These are phyloP conservation scores for Coniochaeta sp. DNA, from an alignment of 2,329 filamentous ascomycete species.

Conservation along the genomic window DNA sequence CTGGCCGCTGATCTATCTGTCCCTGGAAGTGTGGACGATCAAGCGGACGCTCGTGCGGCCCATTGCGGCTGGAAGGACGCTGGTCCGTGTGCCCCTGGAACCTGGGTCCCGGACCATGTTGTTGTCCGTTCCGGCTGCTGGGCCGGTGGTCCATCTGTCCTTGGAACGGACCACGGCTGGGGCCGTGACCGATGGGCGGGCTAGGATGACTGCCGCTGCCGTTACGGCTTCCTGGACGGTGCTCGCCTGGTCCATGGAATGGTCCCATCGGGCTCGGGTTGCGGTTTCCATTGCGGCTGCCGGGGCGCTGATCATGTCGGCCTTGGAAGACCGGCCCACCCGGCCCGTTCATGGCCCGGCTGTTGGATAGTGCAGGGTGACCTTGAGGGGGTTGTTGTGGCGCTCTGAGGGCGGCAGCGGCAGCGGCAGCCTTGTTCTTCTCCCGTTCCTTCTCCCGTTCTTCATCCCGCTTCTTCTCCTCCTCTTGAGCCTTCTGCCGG, in stretches of 20 bases:
- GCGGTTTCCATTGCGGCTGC: not conserved
- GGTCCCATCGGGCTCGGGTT: not conserved
- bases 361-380: not conserved
- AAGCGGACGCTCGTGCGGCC: not conserved
- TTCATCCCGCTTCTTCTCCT: slow-evolving; percentile 13
- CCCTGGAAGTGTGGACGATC: not conserved
- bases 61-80: not conserved
- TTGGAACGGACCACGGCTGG: not conserved
- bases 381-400: not conserved
- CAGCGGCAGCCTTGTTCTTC: not conserved
- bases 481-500: slow-evolving; percentile 13
- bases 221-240: slow-evolving; percentile 1
- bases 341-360: not conserved
- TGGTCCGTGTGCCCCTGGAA: not conserved
- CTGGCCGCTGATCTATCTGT: not conserved
- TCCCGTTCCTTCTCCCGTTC: not conserved
- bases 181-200: not conserved
- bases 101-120: not conserved
- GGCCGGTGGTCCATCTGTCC: not conserved
- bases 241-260: not conserved
- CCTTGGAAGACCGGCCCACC: not conserved
- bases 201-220: not conserved
- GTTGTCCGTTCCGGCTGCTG: not conserved
- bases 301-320: not conserved
- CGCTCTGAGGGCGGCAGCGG: not conserved